phyloP scores from a whole-genome alignment of 768 basidiomycete genomes.

The Lentinula guzmanii region DNA sequence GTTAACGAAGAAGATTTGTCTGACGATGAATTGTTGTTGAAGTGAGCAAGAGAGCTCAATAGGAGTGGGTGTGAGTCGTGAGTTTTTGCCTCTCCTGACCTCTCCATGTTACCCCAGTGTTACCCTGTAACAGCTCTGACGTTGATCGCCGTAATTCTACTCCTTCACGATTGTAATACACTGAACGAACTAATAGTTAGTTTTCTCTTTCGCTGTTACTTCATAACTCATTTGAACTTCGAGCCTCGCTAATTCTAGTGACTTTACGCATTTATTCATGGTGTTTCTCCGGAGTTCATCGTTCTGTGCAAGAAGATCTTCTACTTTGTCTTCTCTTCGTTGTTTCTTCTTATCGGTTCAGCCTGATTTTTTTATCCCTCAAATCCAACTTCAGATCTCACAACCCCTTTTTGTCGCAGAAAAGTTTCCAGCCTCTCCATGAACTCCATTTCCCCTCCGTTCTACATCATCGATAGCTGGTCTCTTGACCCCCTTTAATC shows the following conservation, averaged over 20 bases:
- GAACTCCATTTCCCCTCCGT: neutral
- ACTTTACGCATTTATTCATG: too few species aligned
- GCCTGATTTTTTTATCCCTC: too few species aligned
- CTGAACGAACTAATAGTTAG: too few species aligned
- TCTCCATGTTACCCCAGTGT: neutral
- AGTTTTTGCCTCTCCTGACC: neutral
- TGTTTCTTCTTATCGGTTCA: too few species aligned
- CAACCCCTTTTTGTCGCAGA: neutral
- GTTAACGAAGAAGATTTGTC: slow-evolving; percentile 11
- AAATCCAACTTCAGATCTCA: neutral
- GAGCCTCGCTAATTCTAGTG: too few species aligned
- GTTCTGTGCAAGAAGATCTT: too few species aligned
- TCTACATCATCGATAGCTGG: neutral
- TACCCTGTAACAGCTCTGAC: neutral
- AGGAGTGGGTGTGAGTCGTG: neutral
- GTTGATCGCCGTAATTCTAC: neutral
- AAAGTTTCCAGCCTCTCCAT: neutral
- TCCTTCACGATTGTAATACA: too few species aligned
- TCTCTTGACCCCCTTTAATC: neutral
- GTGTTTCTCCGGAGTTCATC: too few species aligned
- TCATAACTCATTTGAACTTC: too few species aligned
- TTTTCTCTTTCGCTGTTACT: too few species aligned
- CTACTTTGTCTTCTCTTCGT: too few species aligned
- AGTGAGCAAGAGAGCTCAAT: neutral
- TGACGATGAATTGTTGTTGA: slow-evolving; percentile 19